These are phyloP conservation scores for Teratosphaeria viscida DNA, from an alignment of 2,329 filamentous ascomycete species.

Conservation along the genomic window DNA sequence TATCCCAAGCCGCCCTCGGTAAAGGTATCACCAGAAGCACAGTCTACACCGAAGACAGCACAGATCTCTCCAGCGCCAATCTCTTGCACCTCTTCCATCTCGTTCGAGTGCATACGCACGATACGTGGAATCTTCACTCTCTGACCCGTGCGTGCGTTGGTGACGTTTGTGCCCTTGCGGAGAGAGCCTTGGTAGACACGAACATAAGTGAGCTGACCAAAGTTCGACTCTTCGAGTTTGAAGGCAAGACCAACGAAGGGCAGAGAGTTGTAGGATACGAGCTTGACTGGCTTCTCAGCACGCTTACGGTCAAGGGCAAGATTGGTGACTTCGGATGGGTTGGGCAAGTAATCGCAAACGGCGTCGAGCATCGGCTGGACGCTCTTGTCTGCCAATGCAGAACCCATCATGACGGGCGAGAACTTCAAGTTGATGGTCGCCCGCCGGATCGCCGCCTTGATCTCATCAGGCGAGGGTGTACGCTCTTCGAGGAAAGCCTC, in stretches of 20 bases:
- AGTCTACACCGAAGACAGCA: constrained; percentile 95
- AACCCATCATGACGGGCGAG: constrained; percentile 91
- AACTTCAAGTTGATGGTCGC: constrained; percentile 86
- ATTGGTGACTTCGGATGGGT: constrained; percentile 82
- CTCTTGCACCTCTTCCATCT: constrained; percentile 93
- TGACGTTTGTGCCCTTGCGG: constrained; percentile 79
- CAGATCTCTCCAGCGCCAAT: constrained; percentile 96
- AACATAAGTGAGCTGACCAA: constrained; percentile 95
- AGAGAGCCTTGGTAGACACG: constrained; percentile 93
- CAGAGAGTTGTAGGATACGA: constrained; percentile 85
- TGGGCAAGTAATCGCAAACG: constrained; percentile 90
- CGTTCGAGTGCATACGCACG: constrained; percentile 98
- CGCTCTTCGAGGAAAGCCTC: constrained; percentile 86
- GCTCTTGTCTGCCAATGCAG: constrained; percentile 85
- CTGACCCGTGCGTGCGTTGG: constrained; percentile 88
- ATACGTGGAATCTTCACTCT: constrained; percentile 95
- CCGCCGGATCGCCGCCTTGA: constrained; percentile 84
- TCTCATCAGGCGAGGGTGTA: constrained; percentile 67
- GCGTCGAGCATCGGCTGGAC: constrained; percentile 95
- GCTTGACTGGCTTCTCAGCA: constrained; percentile 67
- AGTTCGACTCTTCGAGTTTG: constrained; percentile 98
- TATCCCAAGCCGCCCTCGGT: constrained; percentile 88
- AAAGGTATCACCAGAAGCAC: constrained; percentile 95
- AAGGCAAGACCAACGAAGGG: constrained; percentile 95
- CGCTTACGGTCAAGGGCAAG: constrained; percentile 74